phyloP scores from a whole-genome alignment of 148 eudicot species.

The Spergularia marina region DNA sequence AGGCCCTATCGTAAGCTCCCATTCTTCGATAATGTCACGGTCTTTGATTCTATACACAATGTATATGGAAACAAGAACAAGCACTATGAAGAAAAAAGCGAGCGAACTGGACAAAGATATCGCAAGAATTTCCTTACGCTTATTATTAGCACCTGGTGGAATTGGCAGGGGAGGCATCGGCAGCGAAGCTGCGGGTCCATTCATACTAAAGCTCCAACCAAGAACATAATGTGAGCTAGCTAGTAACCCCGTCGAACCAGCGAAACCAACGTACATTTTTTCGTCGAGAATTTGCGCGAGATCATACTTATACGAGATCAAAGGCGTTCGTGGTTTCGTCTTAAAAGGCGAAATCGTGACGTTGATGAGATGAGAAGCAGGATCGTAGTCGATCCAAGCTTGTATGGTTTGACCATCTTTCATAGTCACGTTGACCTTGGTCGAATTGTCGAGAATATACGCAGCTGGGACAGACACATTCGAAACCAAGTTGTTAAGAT shows the following conservation, averaged over 20 bases:
- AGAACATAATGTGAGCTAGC: slow-evolving; percentile 32
- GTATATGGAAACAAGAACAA: slow-evolving; percentile 15
- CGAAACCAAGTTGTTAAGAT: slow-evolving; percentile 35
- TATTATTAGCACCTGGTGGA: slow-evolving; percentile 2
- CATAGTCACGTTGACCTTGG: slow-evolving; percentile 16
- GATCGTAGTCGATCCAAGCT: slow-evolving; percentile 42
- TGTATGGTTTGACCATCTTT: slow-evolving; percentile 23
- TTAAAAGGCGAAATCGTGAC: slow-evolving; percentile 25
- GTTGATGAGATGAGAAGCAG: slow-evolving; percentile 5
- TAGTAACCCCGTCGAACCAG: slow-evolving; percentile 34
- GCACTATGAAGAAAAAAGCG: not conserved
- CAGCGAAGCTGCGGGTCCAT: slow-evolving; percentile 27
- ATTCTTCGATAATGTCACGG: slow-evolving; percentile 37
- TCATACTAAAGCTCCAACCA: slow-evolving; percentile 43
- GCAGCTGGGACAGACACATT: slow-evolving; percentile 24
- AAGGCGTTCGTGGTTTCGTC: slow-evolving; percentile 23
- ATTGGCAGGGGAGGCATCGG: slow-evolving; percentile 21
- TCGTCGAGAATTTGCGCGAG: slow-evolving; percentile 19
- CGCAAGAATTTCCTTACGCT: not conserved
- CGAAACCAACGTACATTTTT: slow-evolving; percentile 37
- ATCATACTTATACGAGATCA: slow-evolving; percentile 28
- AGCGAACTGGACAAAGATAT: slow-evolving; percentile 8
- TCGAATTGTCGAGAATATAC: not conserved
- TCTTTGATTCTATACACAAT: slow-evolving; percentile 21
- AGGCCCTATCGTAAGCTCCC: slow-evolving; percentile 49